Conservation (phyloP, 768 basidiomycete genomes). For the Pulveroboletus ravenelii region DNA sequence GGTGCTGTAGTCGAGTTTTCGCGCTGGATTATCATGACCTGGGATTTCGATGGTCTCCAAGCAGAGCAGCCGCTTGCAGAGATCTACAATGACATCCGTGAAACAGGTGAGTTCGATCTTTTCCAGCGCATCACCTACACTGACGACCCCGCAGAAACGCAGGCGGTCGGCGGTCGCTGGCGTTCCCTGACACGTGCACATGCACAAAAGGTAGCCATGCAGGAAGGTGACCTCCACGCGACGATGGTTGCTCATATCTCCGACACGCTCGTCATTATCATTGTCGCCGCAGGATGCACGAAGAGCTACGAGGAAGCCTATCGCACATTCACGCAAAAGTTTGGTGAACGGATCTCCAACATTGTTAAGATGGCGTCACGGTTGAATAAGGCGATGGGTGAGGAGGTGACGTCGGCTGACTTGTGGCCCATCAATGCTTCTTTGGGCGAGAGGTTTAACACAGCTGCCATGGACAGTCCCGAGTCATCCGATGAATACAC, state of each 20-base stretch:
- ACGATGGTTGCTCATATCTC: slow-evolving; percentile 42
- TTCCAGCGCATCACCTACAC: background rate
- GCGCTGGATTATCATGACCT: slow-evolving; percentile 32
- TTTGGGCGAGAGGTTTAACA: slow-evolving; percentile 40
- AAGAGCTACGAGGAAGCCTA: slow-evolving; percentile 30
- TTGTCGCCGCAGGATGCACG: slow-evolving; percentile 38
- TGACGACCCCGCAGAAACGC: slow-evolving; percentile 37
- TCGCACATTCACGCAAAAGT: slow-evolving; percentile 30
- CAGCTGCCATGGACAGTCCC: slow-evolving; percentile 43
- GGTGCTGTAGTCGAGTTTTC: slow-evolving; percentile 30
- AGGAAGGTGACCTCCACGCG: slow-evolving; percentile 30
- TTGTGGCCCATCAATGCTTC: slow-evolving; percentile 46
- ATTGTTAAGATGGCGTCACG: slow-evolving; percentile 30
- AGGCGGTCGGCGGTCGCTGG: slow-evolving; percentile 52
- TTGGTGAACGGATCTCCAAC: slow-evolving; percentile 33
- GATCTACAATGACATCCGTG: slow-evolving; percentile 38
- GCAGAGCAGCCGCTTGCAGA: slow-evolving; percentile 27
- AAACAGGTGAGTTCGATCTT: slow-evolving; percentile 33
- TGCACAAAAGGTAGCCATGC: slow-evolving; percentile 30
- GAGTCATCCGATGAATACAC: slow-evolving; percentile 20
- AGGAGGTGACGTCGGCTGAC: slow-evolving; percentile 54
- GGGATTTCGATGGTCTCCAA: slow-evolving; percentile 31
- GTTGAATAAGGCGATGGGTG: slow-evolving; percentile 47
- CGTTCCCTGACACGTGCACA: slow-evolving; percentile 50
- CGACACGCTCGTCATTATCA: slow-evolving; percentile 40